phyloP scores from a whole-genome alignment of 2,329 filamentous ascomycete species.

The Colletotrichum cordylinicola region DNA sequence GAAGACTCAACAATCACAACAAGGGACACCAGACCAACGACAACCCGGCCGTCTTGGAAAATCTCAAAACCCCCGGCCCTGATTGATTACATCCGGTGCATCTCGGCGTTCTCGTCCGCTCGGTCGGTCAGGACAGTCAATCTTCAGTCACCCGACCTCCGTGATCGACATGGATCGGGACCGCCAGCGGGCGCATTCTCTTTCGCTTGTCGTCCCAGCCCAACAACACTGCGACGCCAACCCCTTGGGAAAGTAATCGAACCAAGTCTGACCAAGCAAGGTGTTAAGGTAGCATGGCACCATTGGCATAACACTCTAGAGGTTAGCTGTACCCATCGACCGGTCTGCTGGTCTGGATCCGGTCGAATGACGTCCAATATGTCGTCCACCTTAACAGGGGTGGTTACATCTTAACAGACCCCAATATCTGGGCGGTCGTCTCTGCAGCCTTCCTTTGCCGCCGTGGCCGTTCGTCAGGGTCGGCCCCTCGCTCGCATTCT shows the following conservation, averaged over 20 bases:
- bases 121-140: not conserved
- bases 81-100: not conserved
- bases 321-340: not conserved
- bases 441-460: not conserved
- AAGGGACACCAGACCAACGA: not conserved
- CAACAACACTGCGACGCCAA: not conserved
- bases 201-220: not conserved
- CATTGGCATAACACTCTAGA: not conserved
- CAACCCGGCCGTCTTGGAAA: not conserved
- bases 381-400: not conserved
- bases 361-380: slow-evolving; percentile 9
- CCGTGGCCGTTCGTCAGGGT: not conserved
- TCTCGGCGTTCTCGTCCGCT: slow-evolving; percentile 4
- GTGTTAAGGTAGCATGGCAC: not conserved
- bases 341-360: slow-evolving; percentile 1
- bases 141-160: slow-evolving; percentile 2
- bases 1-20: not conserved
- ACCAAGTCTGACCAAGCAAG: not conserved
- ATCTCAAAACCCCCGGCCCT: not conserved
- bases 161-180: not conserved
- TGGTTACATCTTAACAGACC: not conserved
- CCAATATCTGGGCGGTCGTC: not conserved
- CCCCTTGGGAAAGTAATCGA: not conserved
- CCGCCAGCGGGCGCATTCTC: slow-evolving; percentile 4
- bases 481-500: not conserved